Percentiles rank a stretch among this genome's conserved stretches.
Conservation (phyloP, 2,329 filamentous ascomycete genomes). For the Dichotomopilus funicola region DNA sequence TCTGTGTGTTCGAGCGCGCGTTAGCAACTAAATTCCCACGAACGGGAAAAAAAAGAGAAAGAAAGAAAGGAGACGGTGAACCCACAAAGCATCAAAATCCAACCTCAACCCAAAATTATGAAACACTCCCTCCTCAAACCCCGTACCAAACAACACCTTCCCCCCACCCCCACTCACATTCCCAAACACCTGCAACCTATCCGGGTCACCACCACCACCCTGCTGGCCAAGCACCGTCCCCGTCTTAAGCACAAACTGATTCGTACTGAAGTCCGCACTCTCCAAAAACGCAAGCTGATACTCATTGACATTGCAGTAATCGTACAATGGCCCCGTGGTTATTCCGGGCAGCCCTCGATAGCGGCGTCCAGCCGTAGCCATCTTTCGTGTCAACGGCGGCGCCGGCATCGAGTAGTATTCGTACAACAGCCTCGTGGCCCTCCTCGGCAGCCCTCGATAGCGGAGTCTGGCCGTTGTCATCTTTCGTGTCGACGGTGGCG, state of each 20-base stretch:
- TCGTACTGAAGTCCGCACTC: constrained; percentile 6
- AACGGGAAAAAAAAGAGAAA: background rate
- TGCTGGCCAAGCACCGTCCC: constrained; percentile 1
- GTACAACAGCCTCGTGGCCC: no score
- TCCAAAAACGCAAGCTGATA: constrained; percentile 6
- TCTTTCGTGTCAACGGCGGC: no score
- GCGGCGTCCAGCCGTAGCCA: no score
- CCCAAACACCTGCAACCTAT: constrained; percentile 1
- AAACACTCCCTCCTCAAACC: background rate
- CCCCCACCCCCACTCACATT: constrained; percentile 1
- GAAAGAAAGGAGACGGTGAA: background rate
- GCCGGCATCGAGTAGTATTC: no score
- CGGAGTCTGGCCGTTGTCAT: no score
- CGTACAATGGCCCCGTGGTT: no score
- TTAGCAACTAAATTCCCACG: background rate
- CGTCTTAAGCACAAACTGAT: constrained; percentile 6
- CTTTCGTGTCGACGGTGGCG: no score
- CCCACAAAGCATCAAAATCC: constrained; percentile 1
- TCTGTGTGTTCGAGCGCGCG: background rate
- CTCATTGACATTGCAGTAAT: no score
- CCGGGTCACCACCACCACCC: background rate
- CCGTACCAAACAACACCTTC: background rate
- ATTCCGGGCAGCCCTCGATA: no score
- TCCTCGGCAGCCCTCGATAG: no score
- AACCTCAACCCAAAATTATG: constrained; percentile 4